These are phyloP conservation scores for Pseudocercospora cruenta DNA, from an alignment of 2,329 filamentous ascomycete genomes.

Conservation along the genomic window DNA sequence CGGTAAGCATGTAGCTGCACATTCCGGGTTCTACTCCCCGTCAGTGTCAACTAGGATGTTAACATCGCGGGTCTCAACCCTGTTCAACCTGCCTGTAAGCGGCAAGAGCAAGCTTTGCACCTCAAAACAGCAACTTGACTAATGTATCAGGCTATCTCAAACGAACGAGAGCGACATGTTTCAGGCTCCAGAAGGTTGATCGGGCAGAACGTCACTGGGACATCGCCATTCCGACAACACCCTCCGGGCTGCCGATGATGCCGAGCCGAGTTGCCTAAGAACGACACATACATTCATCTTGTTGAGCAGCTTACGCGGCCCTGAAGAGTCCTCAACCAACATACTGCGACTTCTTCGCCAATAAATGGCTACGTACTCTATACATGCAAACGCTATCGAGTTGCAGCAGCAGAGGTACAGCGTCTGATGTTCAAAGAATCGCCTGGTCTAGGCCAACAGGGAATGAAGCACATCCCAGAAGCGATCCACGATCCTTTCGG, in stretches of 20 bases:
- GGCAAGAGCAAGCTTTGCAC: conserved; percentile 47
- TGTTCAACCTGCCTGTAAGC: not conserved
- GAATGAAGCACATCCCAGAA: not conserved
- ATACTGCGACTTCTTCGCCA: not conserved
- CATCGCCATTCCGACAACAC: not conserved
- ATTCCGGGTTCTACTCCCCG: conserved; percentile 64
- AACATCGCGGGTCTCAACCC: not conserved
- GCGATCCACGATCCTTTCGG: not conserved
- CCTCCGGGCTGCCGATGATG: not conserved
- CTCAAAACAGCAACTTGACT: conserved; percentile 70
- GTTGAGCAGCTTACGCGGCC: conserved; percentile 75
- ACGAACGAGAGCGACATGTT: conserved; percentile 68
- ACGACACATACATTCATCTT: conserved; percentile 53
- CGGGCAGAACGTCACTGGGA: not conserved
- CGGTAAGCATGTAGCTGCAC: conserved; percentile 84
- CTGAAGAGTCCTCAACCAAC: conserved; percentile 43
- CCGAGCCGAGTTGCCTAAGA: not conserved
- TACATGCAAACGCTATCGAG: not conserved
- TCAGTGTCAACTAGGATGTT: not conserved
- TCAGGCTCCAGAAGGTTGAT: not conserved
- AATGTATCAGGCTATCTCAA: conserved; percentile 84
- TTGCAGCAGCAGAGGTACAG: not conserved
- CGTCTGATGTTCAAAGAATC: not conserved
- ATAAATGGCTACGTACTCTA: not conserved
- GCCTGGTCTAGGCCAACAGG: not conserved